Evolutionary conservation across 164 flowering plant species (phyloP).

Genomic region (Litsea cubeba): DNA sequence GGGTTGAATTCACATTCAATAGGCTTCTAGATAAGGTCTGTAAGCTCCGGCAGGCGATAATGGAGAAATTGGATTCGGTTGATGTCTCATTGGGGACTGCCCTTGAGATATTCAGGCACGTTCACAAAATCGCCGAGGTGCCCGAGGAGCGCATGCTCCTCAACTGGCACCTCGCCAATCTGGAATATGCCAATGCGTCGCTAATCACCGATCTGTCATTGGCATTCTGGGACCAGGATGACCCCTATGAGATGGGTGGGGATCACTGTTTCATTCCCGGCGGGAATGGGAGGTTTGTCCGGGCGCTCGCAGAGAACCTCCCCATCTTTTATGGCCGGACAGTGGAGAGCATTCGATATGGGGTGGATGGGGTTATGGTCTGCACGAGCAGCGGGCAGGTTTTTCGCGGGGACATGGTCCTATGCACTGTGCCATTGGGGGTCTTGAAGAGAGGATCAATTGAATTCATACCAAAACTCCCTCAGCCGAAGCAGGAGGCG

Average conservation of each 20-base stretch:
- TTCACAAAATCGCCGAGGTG: slow-evolving; percentile 63
- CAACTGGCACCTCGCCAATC: slow-evolving; percentile 95
- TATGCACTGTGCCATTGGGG: slow-evolving; percentile 94
- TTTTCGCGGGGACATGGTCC: slow-evolving; percentile 76
- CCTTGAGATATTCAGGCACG: slow-evolving; percentile 73
- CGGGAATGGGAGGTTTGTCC: slow-evolving; percentile 79
- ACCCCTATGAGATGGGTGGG: slow-evolving; percentile 99
- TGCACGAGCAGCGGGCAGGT: slow-evolving; percentile 74
- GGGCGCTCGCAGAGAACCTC: slow-evolving; percentile 72
- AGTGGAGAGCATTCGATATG: slow-evolving; percentile 70
- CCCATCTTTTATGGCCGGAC: slow-evolving; percentile 65
- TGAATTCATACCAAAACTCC: slow-evolving; percentile 84
- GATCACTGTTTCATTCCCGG: slow-evolving; percentile 99
- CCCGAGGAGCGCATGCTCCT: slow-evolving; percentile 73
- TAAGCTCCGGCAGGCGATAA: slow-evolving; percentile 78
- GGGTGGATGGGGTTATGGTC: slow-evolving; percentile 75
- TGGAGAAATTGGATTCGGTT: slow-evolving; percentile 70
- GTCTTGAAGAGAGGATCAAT: slow-evolving; percentile 78
- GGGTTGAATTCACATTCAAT: slow-evolving; percentile 73
- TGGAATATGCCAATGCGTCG: slow-evolving; percentile 94
- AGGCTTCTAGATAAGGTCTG: slow-evolving; percentile 86
- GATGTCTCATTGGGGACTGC: slow-evolving; percentile 86
- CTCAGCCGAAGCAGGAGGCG: slow-evolving; percentile 76
- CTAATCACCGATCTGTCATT: slow-evolving; percentile 73
- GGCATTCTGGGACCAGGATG: slow-evolving; percentile 99